Conservation (phyloP, 202 grass and related monocot species). For the Bolboschoenoplectus hybrid region DNA sequence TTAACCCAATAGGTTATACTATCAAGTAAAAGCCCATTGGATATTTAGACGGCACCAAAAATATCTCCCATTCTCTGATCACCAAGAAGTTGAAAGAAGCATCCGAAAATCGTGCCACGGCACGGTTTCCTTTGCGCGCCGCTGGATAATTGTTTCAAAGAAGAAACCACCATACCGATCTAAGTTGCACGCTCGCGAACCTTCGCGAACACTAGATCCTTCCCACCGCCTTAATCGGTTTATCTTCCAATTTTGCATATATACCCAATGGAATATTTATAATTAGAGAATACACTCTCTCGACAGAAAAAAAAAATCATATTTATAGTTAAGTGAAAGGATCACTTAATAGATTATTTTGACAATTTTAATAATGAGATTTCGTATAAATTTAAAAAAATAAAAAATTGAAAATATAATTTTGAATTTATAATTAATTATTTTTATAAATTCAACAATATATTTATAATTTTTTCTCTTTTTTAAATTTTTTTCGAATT, state of each 20-base stretch:
- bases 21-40: not conserved
- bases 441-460: no score
- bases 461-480: no score
- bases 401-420: no score
- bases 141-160: not conserved
- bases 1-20: no score
- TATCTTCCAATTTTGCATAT: not conserved
- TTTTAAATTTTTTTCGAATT: no score
- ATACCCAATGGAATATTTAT: not conserved
- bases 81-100: not conserved
- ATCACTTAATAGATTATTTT: no score
- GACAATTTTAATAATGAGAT: no score
- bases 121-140: not conserved
- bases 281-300: not conserved
- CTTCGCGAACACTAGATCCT: conserved; percentile 29
- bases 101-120: not conserved
- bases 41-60: not conserved
- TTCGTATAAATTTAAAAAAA: no score
- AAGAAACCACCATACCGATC: not conserved
- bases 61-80: not conserved
- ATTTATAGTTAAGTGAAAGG: no score
- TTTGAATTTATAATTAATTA: no score
- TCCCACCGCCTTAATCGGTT: conserved; percentile 13
- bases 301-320: not conserved
- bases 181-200: not conserved